phyloP scores from a whole-genome alignment of 768 basidiomycete genomes.

The Tricholoma flavovirens region DNA sequence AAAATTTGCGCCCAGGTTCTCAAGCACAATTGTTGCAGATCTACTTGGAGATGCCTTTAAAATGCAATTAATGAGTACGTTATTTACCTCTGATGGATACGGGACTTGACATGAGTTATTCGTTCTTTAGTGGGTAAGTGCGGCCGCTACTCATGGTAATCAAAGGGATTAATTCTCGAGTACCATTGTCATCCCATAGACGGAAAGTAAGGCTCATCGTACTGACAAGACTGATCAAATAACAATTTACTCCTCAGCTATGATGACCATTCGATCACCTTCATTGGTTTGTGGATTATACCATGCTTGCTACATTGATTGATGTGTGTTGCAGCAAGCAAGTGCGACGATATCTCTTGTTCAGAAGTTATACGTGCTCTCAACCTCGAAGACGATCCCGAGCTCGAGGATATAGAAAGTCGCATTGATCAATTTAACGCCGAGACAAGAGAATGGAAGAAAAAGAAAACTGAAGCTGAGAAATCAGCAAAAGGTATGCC shows the following conservation, averaged over 20 bases:
- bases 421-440: slow-evolving; percentile 31
- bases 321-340: slow-evolving; percentile 36
- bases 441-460: slow-evolving; percentile 34
- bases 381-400: slow-evolving; percentile 45
- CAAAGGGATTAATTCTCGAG: neutral
- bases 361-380: slow-evolving; percentile 50
- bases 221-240: neutral
- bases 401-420: slow-evolving; percentile 44
- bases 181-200: slow-evolving; percentile 27
- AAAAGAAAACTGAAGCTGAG: slow-evolving; percentile 35
- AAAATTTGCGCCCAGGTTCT: neutral
- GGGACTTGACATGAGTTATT: slow-evolving; percentile 6
- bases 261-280: slow-evolving; percentile 53
- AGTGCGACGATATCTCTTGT: slow-evolving; percentile 60
- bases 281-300: slow-evolving; percentile 39
- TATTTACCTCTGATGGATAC: neutral
- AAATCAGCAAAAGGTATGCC: slow-evolving; percentile 36
- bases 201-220: slow-evolving; percentile 40
- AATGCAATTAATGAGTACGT: slow-evolving; percentile 55
- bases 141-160: neutral
- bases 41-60: slow-evolving; percentile 62
- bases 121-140: slow-evolving; percentile 38
- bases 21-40: slow-evolving; percentile 26
- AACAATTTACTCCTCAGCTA: slow-evolving; percentile 31
- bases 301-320: neutral